Evolutionary conservation across 2,329 filamentous ascomycete species (phyloP).

Genomic region (Cytospora piceicola): DNA sequence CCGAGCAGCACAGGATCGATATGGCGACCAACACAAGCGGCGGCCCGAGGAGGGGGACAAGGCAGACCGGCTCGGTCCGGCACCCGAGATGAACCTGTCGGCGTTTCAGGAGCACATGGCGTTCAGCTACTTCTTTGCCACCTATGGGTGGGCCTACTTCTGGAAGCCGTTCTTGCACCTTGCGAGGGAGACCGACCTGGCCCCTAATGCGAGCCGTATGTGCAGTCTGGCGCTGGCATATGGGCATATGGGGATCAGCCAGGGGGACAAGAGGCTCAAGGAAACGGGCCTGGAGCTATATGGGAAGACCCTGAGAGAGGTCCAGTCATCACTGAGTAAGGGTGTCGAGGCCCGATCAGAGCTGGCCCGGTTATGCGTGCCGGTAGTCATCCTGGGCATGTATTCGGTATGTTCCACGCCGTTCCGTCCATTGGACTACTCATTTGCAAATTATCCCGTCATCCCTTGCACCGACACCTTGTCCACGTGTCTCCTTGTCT

Average conservation of each 20-base stretch:
- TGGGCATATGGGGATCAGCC: constrained; percentile 29
- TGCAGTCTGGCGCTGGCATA: constrained; percentile 31
- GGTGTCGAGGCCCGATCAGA: constrained; percentile 13
- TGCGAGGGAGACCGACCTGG: constrained; percentile 29
- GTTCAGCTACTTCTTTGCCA: constrained; percentile 37
- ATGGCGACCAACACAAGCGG: not conserved
- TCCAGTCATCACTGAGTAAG: constrained; percentile 25
- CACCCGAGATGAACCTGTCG: constrained; percentile 32
- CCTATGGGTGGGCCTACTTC: constrained; percentile 39
- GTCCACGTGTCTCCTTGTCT: not conserved
- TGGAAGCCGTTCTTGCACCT: constrained; percentile 36
- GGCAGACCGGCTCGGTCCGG: constrained; percentile 4
- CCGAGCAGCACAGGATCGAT: constrained; percentile 3
- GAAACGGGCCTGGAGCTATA: constrained; percentile 30
- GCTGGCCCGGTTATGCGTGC: constrained; percentile 26
- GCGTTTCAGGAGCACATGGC: constrained; percentile 37
- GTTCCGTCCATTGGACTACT: not conserved
- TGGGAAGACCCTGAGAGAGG: constrained; percentile 25
- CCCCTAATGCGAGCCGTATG: constrained; percentile 32
- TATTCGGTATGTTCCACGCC: constrained; percentile 27
- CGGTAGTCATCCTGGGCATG: constrained; percentile 29
- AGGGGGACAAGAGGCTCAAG: constrained; percentile 25
- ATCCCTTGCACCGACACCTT: not conserved
- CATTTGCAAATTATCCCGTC: not conserved
- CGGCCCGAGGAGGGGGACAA: not conserved